Base-by-base conservation (phyloP, 78 protist species). In the Dictyostelium firmibasis region DNA sequence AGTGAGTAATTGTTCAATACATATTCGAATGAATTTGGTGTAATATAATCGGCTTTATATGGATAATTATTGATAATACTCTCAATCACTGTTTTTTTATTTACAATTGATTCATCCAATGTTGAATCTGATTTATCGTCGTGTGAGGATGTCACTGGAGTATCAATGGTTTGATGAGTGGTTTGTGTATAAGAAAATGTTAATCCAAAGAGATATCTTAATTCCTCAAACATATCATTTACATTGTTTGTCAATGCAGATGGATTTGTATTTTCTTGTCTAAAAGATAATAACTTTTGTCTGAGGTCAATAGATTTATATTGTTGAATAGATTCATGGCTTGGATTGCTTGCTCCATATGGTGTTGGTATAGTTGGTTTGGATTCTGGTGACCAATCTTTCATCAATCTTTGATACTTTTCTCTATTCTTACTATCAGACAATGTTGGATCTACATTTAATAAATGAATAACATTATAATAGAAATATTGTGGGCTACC, bases 401-500 rank as follows among this genome's bases (percentile, higher is more conserved):
- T 70, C 69, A 69, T 33, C 8, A 89, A 36, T 76, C 81, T 57
- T 25, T 38, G 43, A 38, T 62, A 89, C 27, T 47, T 33, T 38
- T 78, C 47, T n/a, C 74, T 78, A 47, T 81, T 89, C 11, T 11
- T 23, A 10, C 6, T 20, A 3, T 64, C 86, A 2, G 29, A 25
- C 13, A 89, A n/a, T 5, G 44, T 20, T 89, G 94, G 94, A 35
- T 89, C 94, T 1, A 81, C 72, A 81, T 89, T 89, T 2, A 89
- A 31, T 14, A 89, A 18, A 81, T 89, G 94, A 25, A 89, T 29
- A 7, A 50, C 62, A 50, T 89, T 89, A n/a, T 81, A 89, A 69
- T 47, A 89, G 41, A 64, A 89, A 50, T 89, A 89, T 25, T 89
- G 86, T 27, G 57, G 60, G 25, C 94, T 89, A 43, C 94, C 94